Evolutionary conservation across 129 eudicot species (phyloP).

Genomic region (Centaurea solstitialis): DNA sequence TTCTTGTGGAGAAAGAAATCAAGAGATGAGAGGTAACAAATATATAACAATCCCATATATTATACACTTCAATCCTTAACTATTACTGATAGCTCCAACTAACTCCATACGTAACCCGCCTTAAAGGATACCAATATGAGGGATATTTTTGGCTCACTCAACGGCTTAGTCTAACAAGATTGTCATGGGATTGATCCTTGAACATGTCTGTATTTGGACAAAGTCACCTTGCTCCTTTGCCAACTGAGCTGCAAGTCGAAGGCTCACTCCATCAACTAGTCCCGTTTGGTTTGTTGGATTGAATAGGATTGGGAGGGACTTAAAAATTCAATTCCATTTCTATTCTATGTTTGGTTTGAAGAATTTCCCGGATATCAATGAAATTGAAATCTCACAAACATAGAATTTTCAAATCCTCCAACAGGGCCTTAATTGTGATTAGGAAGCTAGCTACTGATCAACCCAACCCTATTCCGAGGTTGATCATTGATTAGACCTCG

Average conservation of each 20-base stretch:
- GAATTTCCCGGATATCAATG: too few relatives aligned
- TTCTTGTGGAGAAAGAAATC: conserved; percentile 65
- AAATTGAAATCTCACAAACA: too few relatives aligned
- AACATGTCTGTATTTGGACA: neutral
- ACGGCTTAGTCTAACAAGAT: neutral
- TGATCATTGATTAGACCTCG: neutral
- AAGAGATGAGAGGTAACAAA: conserved; percentile 65
- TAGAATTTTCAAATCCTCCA: too few relatives aligned
- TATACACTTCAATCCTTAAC: neutral
- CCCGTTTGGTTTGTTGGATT: too few relatives aligned
- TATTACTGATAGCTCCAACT: neutral
- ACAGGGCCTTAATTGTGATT: neutral
- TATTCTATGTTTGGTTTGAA: too few relatives aligned
- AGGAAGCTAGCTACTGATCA: neutral
- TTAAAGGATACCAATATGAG: too few relatives aligned
- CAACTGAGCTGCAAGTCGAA: neutral
- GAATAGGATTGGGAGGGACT: too few relatives aligned
- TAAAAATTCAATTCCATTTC: too few relatives aligned
- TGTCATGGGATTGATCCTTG: neutral
- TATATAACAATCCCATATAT: neutral
- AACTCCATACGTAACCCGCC: neutral
- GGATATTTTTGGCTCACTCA: neutral
- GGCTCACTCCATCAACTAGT: neutral
- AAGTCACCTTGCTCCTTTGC: neutral
- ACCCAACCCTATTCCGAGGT: neutral